phyloP scores from a whole-genome alignment of 1,284 basidiomycete genomes.

The Apiotrichum domesticum region DNA sequence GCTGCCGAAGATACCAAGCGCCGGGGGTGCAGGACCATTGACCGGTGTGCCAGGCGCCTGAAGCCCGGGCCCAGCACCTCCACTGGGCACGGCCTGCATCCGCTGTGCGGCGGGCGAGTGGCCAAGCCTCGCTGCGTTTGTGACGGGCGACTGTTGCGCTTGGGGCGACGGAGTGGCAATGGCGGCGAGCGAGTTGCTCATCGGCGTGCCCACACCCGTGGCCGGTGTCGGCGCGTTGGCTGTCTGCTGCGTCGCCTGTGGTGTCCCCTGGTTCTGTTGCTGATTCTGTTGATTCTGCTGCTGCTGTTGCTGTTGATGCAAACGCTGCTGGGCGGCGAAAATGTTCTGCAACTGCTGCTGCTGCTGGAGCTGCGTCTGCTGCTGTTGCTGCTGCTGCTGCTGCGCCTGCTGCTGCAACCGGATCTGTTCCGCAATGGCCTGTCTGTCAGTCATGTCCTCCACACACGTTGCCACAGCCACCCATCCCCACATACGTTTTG shows the following conservation, averaged over 20 bases:
- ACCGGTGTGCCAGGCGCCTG: constrained; percentile 3
- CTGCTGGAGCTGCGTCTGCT: constrained; percentile 11
- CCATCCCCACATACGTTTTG: constrained; percentile 8
- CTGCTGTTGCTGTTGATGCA: constrained; percentile 11
- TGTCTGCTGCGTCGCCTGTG: not conserved
- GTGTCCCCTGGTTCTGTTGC: not conserved
- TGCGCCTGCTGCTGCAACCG: constrained; percentile 7
- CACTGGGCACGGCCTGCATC: constrained; percentile 17
- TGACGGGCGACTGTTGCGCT: constrained; percentile 13
- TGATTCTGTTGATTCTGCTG: not conserved
- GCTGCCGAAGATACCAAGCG: constrained; percentile 9
- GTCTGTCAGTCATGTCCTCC: not conserved
- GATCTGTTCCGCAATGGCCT: constrained; percentile 5
- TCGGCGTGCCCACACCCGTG: constrained; percentile 8
- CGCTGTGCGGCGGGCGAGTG: constrained; percentile 14
- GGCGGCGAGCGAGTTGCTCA: constrained; percentile 5
- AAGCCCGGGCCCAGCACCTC: constrained; percentile 12
- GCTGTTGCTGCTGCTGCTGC: constrained; percentile 9
- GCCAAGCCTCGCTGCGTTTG: constrained; percentile 10
- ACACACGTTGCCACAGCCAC: too few relatives aligned
- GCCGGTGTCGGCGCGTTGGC: not conserved
- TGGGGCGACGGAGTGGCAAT: constrained; percentile 16
- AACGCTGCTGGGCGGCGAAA: constrained; percentile 4
- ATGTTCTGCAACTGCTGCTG: constrained; percentile 12
- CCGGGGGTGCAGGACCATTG: not conserved